phyloP scores from a whole-genome alignment of 257 asterid genomes.

The Gentiana dahurica region DNA sequence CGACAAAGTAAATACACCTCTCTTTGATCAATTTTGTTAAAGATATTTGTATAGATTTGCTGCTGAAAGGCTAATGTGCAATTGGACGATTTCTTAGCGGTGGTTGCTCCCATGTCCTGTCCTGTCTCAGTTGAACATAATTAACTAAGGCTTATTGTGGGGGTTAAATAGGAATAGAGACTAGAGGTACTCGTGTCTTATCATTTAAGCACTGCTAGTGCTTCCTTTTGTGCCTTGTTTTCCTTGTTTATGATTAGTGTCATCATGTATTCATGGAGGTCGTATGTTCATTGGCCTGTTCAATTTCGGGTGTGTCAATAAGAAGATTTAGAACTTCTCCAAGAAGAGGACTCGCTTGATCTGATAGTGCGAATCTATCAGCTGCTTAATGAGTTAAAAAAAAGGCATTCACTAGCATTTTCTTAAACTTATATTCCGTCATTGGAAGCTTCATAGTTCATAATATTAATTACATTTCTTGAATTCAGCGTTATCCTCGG shows the following conservation, averaged over 20 bases:
- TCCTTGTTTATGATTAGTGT: neutral
- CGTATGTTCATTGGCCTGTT: neutral
- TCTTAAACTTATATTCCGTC: conserved; percentile 3
- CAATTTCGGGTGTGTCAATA: neutral
- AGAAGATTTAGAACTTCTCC: conserved; percentile 38
- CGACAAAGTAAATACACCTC: conserved; percentile 39
- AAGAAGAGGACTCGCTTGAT: conserved; percentile 63
- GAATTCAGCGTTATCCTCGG: conserved; percentile 53
- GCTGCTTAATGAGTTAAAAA: conserved; percentile 56
- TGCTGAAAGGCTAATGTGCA: neutral
- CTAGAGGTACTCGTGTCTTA: too few species aligned
- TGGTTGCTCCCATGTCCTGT: too few species aligned
- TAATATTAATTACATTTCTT: conserved; percentile 10
- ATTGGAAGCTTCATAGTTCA: neutral
- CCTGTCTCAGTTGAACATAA: too few species aligned
- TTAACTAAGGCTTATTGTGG: too few species aligned
- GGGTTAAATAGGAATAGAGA: neutral
- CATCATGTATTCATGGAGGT: neutral
- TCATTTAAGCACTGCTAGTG: too few species aligned
- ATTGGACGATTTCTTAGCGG: neutral
- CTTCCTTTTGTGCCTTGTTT: neutral
- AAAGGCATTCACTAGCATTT: conserved; percentile 35
- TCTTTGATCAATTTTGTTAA: neutral
- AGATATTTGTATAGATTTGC: neutral
- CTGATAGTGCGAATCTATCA: conserved; percentile 61